A percentile compares a stretch with the other conserved stretches of the same genome.
These are phyloP conservation scores for Globisporangium megalacanthum DNA, from an alignment of 352 stramenopile genomes.

Conservation along the genomic window DNA sequence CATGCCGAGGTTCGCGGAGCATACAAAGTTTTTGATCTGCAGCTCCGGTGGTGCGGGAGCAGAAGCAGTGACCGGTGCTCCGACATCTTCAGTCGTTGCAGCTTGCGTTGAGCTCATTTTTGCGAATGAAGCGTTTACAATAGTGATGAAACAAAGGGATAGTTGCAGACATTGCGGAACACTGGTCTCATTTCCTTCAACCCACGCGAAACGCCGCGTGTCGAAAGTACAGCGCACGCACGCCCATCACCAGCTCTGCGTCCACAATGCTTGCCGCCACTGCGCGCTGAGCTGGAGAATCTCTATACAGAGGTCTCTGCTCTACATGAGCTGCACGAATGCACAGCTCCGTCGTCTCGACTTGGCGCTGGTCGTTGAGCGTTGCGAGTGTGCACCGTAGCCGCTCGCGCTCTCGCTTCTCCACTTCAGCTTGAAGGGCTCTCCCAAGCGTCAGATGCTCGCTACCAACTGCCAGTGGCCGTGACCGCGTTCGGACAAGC, in stretches of 20 bases:
- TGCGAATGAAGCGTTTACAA: too few relatives aligned
- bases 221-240: slow-evolving; percentile 29
- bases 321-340: too few relatives aligned
- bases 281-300: background rate
- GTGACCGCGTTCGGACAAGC: background rate
- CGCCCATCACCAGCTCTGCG: slow-evolving; percentile 23
- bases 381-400: background rate
- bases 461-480: too few relatives aligned
- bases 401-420: background rate
- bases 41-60: slow-evolving; percentile 18
- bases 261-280: slow-evolving; percentile 4
- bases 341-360: background rate
- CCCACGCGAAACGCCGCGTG: background rate
- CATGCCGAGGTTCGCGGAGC: slow-evolving; percentile 75
- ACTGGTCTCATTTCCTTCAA: too few relatives aligned
- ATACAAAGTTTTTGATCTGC: slow-evolving; percentile 78
- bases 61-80: slow-evolving; percentile 5
- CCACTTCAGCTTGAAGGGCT: background rate
- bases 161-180: background rate
- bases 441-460: background rate
- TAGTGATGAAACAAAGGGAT: background rate
- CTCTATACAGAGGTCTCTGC: too few relatives aligned
- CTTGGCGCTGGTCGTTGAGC: background rate
- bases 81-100: slow-evolving; percentile 7
- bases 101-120: too few relatives aligned